A percentile compares a stretch with the other conserved stretches of the same genome.
phyloP scores from a whole-genome alignment of 306 rosid species.

The Fagus crenata region DNA sequence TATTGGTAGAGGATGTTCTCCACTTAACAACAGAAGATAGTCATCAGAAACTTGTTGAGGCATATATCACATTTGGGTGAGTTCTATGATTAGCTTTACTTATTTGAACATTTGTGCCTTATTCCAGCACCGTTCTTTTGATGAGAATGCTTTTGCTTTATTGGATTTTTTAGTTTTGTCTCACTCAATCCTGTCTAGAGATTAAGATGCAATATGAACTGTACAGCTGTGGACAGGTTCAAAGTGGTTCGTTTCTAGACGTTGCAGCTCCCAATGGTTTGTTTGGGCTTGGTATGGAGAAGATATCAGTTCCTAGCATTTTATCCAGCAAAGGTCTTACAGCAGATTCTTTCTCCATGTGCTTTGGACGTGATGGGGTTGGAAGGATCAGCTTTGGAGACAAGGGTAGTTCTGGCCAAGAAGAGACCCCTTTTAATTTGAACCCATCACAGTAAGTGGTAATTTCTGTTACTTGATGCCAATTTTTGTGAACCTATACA shows the following conservation, averaged over 20 bases:
- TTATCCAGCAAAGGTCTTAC: slow-evolving; percentile 77
- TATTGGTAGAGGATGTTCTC: slow-evolving; percentile 81
- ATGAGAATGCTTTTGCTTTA: slow-evolving; percentile 15
- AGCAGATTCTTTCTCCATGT: slow-evolving; percentile 92
- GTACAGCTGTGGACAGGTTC: slow-evolving; percentile 90
- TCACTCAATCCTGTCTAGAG: neutral
- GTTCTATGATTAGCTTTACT: slow-evolving; percentile 32
- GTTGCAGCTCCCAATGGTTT: slow-evolving; percentile 94
- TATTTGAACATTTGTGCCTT: slow-evolving; percentile 6
- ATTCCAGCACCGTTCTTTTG: neutral
- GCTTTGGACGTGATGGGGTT: slow-evolving; percentile 84
- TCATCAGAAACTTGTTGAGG: slow-evolving; percentile 58
- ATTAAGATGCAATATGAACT: slow-evolving; percentile 24
- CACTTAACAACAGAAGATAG: slow-evolving; percentile 62
- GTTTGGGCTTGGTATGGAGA: slow-evolving; percentile 96
- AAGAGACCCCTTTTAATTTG: slow-evolving; percentile 81
- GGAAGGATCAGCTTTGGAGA: slow-evolving; percentile 95
- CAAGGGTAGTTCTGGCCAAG: slow-evolving; percentile 84
- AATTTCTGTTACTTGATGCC: slow-evolving; percentile 47
- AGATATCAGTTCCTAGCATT: slow-evolving; percentile 94
- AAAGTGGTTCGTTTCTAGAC: slow-evolving; percentile 88
- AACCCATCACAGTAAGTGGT: slow-evolving; percentile 82
- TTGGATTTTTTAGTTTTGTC: neutral
- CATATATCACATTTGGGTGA: slow-evolving; percentile 84
- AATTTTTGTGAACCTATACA: slow-evolving; percentile 26